Conservation (phyloP, 1,284 basidiomycete species). For the Termitomyces sp. region DNA sequence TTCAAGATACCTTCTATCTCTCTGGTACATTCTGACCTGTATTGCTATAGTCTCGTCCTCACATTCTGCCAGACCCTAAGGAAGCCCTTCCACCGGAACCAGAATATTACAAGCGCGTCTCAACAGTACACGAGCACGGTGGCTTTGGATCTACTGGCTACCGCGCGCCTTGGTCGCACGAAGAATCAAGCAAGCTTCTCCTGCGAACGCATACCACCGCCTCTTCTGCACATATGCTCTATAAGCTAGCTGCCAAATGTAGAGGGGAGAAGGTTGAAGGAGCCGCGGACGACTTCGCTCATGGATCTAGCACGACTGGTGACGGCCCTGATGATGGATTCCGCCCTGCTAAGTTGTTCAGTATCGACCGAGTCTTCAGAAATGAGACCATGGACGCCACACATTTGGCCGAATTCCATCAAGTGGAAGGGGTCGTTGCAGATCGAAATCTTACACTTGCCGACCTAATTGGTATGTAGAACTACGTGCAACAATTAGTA, state of each 20-base stretch:
- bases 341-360: slow-evolving; percentile 95
- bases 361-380: slow-evolving; percentile 97
- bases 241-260: slow-evolving; percentile 79
- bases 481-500: background rate
- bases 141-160: slow-evolving; percentile 97
- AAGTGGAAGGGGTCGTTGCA: slow-evolving; percentile 98
- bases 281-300: slow-evolving; percentile 35
- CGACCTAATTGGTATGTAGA: slow-evolving; percentile 80
- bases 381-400: slow-evolving; percentile 99
- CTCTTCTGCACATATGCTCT: slow-evolving; percentile 92
- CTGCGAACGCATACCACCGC: slow-evolving; percentile 98
- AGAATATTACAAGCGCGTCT: slow-evolving; percentile 89
- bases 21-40: slow-evolving; percentile 54
- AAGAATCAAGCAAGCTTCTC: slow-evolving; percentile 89
- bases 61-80: slow-evolving; percentile 64
- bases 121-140: slow-evolving; percentile 84
- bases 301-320: slow-evolving; percentile 36
- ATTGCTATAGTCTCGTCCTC: slow-evolving; percentile 4
- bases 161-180: slow-evolving; percentile 92
- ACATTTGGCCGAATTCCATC: slow-evolving; percentile 99
- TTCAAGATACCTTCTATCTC: slow-evolving; percentile 99
- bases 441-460: slow-evolving; percentile 94
- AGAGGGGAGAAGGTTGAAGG: slow-evolving; percentile 54
- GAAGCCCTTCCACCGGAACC: slow-evolving; percentile 73
- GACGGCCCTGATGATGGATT: slow-evolving; percentile 64